These are phyloP conservation scores for Penicillium samsonianum DNA, from an alignment of 495 filamentous ascomycete genomes.

Conservation along the genomic window DNA sequence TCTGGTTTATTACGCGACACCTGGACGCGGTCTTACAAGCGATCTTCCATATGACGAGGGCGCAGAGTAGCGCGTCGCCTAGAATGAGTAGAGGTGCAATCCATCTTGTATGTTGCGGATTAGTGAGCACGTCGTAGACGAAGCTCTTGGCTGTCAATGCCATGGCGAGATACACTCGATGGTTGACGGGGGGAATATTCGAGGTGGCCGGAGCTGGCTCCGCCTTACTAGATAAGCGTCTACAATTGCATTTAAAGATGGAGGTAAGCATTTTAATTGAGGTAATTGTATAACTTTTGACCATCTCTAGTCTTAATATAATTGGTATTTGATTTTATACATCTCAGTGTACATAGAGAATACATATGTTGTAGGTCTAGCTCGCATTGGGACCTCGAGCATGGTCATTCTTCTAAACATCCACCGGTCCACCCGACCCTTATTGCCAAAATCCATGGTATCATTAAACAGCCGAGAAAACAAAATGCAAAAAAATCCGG, in stretches of 20 bases:
- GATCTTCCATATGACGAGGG: constrained; percentile 77
- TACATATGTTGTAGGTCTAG: constrained; percentile 11
- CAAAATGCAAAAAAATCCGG: constrained; percentile 17
- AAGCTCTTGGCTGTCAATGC: constrained; percentile 22
- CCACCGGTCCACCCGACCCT: constrained; percentile 14
- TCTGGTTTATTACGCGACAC: constrained; percentile 12
- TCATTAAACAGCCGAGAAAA: constrained; percentile 29
- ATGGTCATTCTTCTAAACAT: constrained; percentile 12
- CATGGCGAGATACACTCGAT: constrained; percentile 25
- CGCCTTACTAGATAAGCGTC: not conserved
- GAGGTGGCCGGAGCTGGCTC: constrained; percentile 19
- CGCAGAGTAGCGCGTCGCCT: constrained; percentile 73
- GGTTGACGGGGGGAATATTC: constrained; percentile 17
- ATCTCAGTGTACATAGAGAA: constrained; percentile 19
- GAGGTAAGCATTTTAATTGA: not conserved
- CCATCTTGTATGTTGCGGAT: constrained; percentile 62
- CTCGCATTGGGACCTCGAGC: constrained; percentile 12
- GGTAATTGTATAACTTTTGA: not conserved
- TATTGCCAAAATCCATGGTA: constrained; percentile 30
- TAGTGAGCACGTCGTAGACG: constrained; percentile 39
- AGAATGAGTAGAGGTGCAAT: constrained; percentile 66
- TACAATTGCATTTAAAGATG: not conserved
- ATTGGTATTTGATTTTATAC: constrained; percentile 12
- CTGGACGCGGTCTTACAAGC: constrained; percentile 63
- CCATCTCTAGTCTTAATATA: constrained; percentile 1